A percentile compares a stretch with the other conserved stretches of the same genome.
phyloP scores from a whole-genome alignment of 2,329 filamentous ascomycete species.

The Colletotrichum lupini region DNA sequence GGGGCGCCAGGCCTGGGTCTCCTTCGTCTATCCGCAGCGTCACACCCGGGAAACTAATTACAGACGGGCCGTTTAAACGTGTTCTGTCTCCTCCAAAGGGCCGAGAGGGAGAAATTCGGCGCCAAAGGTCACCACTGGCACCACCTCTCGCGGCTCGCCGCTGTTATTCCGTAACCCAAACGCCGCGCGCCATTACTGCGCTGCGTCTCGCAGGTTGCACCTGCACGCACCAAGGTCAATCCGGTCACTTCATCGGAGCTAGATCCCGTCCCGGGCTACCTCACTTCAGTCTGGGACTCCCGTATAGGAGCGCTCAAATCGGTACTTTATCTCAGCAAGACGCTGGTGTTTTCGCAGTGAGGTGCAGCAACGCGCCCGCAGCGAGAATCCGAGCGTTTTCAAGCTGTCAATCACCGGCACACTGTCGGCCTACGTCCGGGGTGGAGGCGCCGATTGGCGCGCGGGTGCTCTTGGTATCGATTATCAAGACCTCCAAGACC shows the following conservation, averaged over 20 bases:
- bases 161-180: not conserved
- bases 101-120: constrained; percentile 19
- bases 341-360: constrained; percentile 12
- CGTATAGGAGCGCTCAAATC: not conserved
- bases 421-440: constrained; percentile 15
- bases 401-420: not conserved
- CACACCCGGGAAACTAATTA: constrained; percentile 35
- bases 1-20: constrained; percentile 25
- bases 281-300: not conserved
- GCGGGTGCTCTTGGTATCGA: constrained; percentile 8
- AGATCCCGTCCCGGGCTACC: not conserved
- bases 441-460: constrained; percentile 15
- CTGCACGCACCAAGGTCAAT: not conserved
- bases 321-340: not conserved
- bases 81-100: constrained; percentile 34
- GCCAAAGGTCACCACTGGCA: not conserved
- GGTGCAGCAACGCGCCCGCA: constrained; percentile 21
- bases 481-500: not conserved
- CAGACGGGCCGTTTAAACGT: constrained; percentile 35
- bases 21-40: constrained; percentile 32
- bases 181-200: not conserved
- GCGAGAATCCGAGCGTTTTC: not conserved
- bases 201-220: constrained; percentile 11
- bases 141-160: not conserved
- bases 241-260: not conserved